Evolutionary conservation across 2,329 filamentous ascomycete genomes (phyloP), one percentile per base, ranked within the genome.

Genomic region (Macrophomina phaseolina): DNA sequence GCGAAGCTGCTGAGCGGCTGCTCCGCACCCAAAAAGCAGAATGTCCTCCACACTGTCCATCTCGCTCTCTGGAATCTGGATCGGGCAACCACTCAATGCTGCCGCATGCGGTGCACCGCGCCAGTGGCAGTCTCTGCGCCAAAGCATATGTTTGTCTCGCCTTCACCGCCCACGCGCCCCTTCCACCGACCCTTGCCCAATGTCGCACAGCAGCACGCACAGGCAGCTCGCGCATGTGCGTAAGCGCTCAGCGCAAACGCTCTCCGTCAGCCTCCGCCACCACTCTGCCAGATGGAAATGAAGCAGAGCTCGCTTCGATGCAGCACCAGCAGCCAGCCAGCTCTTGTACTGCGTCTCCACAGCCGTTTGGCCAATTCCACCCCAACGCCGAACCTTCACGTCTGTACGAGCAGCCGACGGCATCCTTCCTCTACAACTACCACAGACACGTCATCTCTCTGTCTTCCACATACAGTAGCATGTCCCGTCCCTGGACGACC

Each of bases 121-220:
- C 52, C 34, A 5, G 28, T 5, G 30, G n/a, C 1, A 16, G 16
- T 16, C 18, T 30, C 38, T 18, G 16, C 55, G 3, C 34, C 42
- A 45, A n/a, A 12, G 18, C 32, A 8, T 7, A 46, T n/a, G 28
- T 48, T 23, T 61, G 56, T 61, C 56, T 61, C 40, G 56, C 40
- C 16, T n/a, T 61, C 56, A 61, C 56, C 56, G 56, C 56, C 56
- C 56, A 40, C 56, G n/a, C 56, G 23, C 56, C 32, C 56, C 36
- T 61, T 46, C 40, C 56, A 61, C 56, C 56, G 34, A 8, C 40
- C 53, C 56, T n/a, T 61, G 56, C 56, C 40, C 56, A 61, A 61
- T 61, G 56, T 61, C 42, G 16, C 56, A 61, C 56, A 45, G 28
- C 56, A 61, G 40, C 40, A 61, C 56, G 56, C 56, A 61, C 42